These are phyloP conservation scores for Claviceps sp. DNA, from an alignment of 2,329 filamentous ascomycete species.

Conservation along the genomic window DNA sequence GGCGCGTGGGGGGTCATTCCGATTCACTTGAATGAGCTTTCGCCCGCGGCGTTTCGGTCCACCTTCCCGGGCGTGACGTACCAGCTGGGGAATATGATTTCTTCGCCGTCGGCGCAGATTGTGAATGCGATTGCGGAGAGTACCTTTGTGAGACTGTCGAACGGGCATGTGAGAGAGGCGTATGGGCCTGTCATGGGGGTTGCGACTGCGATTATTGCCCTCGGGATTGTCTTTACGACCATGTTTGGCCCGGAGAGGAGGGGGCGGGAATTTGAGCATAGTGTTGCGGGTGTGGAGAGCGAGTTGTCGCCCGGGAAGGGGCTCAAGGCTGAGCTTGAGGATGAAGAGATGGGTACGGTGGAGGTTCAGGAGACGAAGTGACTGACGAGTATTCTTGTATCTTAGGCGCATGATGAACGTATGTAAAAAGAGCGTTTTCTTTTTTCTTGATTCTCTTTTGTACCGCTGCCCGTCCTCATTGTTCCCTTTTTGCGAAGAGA, in stretches of 20 bases:
- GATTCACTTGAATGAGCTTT: constrained; percentile 62
- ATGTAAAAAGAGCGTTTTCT: neutral
- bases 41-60: constrained; percentile 55
- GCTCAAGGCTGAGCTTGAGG: constrained; percentile 14
- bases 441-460: neutral
- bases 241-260: constrained; percentile 63
- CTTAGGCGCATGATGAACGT: neutral
- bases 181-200: constrained; percentile 67
- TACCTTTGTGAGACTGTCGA: constrained; percentile 36
- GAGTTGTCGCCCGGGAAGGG: constrained; percentile 15
- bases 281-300: constrained; percentile 24
- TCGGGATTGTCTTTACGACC: constrained; percentile 54
- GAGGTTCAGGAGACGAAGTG: constrained; percentile 5
- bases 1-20: constrained; percentile 56
- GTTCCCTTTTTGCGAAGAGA: neutral
- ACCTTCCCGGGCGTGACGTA: constrained; percentile 60
- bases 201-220: constrained; percentile 61
- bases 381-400: neutral
- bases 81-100: constrained; percentile 64
- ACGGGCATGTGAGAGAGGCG: constrained; percentile 47
- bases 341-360: constrained; percentile 18
- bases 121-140: constrained; percentile 61
- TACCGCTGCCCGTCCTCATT: neutral
- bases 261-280: constrained; percentile 55
- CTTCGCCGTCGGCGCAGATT: constrained; percentile 60